A percentile compares a stretch with the other conserved stretches of the same genome.
phyloP scores from a whole-genome alignment of 1,284 basidiomycete species.

The Ustilago esculenta region DNA sequence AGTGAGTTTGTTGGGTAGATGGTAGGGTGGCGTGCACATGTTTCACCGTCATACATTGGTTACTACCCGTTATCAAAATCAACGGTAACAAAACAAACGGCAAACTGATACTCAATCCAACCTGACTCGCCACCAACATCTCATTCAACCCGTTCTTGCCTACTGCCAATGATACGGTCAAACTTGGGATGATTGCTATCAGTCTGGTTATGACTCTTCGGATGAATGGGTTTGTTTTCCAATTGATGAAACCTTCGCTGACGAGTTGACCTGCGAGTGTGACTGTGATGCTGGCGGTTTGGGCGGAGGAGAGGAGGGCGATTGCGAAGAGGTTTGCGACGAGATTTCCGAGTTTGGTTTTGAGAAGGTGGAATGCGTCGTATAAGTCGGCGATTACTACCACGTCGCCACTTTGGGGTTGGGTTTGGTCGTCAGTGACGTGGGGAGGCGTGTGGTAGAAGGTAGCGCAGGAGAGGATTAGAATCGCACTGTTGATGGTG shows the following conservation, averaged over 20 bases:
- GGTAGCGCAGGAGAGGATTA: constrained; percentile 72
- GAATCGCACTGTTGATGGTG: constrained; percentile 81
- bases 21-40: too few species aligned
- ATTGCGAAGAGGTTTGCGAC: constrained; percentile 63
- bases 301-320: constrained; percentile 75
- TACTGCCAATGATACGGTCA: constrained; percentile 79
- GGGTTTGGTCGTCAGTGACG: too few species aligned
- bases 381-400: constrained; percentile 59
- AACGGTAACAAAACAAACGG: constrained; percentile 72
- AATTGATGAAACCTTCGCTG: constrained; percentile 90
- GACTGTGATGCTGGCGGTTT: constrained; percentile 90
- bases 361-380: constrained; percentile 60
- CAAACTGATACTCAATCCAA: constrained; percentile 84
- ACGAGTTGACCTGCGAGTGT: constrained; percentile 92
- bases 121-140: constrained; percentile 87
- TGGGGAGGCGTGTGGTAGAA: constrained; percentile 57
- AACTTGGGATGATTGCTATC: constrained; percentile 85
- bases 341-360: constrained; percentile 40
- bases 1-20: constrained; percentile 14
- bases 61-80: constrained; percentile 53
- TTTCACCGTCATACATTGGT: constrained; percentile 44
- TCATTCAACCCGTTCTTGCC: constrained; percentile 81
- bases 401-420: too few species aligned
- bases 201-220: constrained; percentile 84
- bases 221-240: constrained; percentile 83